phyloP scores from a whole-genome alignment of 2,329 filamentous ascomycete genomes.

The Neofusicoccum ribis region DNA sequence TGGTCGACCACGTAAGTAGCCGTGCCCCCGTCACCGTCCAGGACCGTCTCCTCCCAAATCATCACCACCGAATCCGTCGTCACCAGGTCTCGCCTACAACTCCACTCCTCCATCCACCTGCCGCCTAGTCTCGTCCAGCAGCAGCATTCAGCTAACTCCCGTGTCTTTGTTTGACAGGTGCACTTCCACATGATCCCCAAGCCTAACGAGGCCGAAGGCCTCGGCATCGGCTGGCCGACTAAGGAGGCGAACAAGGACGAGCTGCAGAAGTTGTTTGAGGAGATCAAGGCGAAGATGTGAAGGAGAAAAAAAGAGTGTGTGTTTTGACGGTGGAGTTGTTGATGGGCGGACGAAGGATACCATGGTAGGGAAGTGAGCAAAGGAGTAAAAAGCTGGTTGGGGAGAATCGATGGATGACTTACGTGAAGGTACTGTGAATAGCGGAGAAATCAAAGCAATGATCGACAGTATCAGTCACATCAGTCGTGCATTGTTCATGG shows the following conservation, averaged over 20 bases:
- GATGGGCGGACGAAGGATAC: no score
- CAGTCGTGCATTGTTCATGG: no score
- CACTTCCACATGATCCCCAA: conserved; percentile 99
- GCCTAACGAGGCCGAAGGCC: conserved; percentile 77
- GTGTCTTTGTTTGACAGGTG: conserved; percentile 53
- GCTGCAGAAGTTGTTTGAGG: conserved; percentile 75
- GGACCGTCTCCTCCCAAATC: neutral
- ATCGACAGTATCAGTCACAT: no score
- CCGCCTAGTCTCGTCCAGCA: neutral
- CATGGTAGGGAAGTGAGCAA: no score
- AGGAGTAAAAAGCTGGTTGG: no score
- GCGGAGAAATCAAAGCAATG: no score
- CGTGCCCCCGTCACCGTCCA: neutral
- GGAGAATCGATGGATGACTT: no score
- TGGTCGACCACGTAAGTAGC: conserved; percentile 78
- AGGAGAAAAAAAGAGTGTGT: no score
- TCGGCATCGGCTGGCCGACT: conserved; percentile 78
- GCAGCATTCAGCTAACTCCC: no score
- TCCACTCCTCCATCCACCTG: neutral
- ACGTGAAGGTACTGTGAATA: no score
- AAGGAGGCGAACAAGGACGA: conserved; percentile 76
- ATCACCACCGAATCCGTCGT: neutral
- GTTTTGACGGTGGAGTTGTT: no score
- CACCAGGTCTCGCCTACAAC: neutral
- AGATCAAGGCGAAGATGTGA: conserved; percentile 73